Conservation (phyloP, 768 basidiomycete genomes). For the Tephrocybe rancida region DNA sequence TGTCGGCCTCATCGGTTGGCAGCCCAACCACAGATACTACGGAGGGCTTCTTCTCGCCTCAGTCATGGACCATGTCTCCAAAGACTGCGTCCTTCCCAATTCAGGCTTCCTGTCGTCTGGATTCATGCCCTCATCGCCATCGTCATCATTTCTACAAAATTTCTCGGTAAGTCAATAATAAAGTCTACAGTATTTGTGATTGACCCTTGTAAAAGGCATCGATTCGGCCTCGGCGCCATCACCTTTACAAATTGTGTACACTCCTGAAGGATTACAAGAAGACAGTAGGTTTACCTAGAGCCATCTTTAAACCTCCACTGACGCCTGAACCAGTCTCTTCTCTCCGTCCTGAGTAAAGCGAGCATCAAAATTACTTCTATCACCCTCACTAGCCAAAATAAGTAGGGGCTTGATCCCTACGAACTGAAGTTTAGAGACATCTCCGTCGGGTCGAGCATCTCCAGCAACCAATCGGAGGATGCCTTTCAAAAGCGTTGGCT, state of each 20-base stretch:
- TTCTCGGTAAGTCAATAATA: constrained; percentile 23
- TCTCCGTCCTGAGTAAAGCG: constrained; percentile 47
- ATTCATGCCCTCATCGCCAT: constrained; percentile 20
- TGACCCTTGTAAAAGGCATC: constrained; percentile 38
- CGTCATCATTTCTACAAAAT: constrained; percentile 24
- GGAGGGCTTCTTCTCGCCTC: constrained; percentile 10
- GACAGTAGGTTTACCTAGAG: constrained; percentile 32
- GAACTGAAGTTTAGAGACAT: constrained; percentile 44
- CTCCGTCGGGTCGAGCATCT: constrained; percentile 43
- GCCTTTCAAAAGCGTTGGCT: constrained; percentile 54
- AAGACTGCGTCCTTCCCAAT: background rate
- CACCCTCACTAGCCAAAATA: constrained; percentile 41
- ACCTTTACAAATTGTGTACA: constrained; percentile 33
- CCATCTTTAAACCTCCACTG: background rate
- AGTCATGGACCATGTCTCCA: constrained; percentile 13
- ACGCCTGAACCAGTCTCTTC: constrained; percentile 37
- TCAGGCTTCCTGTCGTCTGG: constrained; percentile 15
- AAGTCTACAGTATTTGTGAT: constrained; percentile 19
- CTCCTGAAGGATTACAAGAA: constrained; percentile 42
- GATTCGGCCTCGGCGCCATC: constrained; percentile 45
- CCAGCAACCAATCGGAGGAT: constrained; percentile 42
- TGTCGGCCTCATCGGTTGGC: constrained; percentile 1
- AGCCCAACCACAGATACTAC: constrained; percentile 8
- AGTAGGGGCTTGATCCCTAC: constrained; percentile 38
- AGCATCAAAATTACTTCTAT: constrained; percentile 49